phyloP scores from a whole-genome alignment of 2,329 filamentous ascomycete genomes.

The Elsinoe ampelina region DNA sequence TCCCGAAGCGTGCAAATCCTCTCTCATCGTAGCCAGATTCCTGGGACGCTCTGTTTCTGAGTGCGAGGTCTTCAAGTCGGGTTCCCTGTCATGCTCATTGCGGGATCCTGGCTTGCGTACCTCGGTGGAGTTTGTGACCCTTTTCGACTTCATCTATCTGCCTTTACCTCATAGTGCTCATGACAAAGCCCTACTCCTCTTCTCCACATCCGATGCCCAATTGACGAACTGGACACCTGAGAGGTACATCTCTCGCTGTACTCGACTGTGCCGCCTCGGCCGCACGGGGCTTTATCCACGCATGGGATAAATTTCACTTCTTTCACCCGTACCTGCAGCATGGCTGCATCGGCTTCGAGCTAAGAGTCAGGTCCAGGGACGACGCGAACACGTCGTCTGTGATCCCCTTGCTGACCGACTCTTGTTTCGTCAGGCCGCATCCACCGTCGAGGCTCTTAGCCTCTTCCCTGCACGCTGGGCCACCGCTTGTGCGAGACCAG shows the following conservation, averaged over 20 bases:
- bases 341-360: neutral
- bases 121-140: neutral
- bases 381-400: constrained; percentile 11
- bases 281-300: neutral
- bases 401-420: neutral
- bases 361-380: neutral
- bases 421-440: neutral
- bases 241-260: too few relatives aligned
- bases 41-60: constrained; percentile 7
- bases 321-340: constrained; percentile 7
- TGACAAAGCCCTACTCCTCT: neutral
- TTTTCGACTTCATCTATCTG: neutral
- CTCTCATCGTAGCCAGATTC: neutral
- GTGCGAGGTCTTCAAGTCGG: neutral
- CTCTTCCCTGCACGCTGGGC: neutral
- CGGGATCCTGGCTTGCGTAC: neutral
- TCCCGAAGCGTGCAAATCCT: constrained; percentile 2
- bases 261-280: neutral
- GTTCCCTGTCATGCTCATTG: neutral
- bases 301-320: neutral
- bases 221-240: too few relatives aligned
- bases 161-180: neutral
- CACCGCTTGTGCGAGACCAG: neutral
- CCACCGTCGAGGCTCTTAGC: neutral
- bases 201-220: too few relatives aligned